Base-by-base conservation (phyloP, 495 filamentous ascomycete genomes). In the Xeromyces bisporus region DNA sequence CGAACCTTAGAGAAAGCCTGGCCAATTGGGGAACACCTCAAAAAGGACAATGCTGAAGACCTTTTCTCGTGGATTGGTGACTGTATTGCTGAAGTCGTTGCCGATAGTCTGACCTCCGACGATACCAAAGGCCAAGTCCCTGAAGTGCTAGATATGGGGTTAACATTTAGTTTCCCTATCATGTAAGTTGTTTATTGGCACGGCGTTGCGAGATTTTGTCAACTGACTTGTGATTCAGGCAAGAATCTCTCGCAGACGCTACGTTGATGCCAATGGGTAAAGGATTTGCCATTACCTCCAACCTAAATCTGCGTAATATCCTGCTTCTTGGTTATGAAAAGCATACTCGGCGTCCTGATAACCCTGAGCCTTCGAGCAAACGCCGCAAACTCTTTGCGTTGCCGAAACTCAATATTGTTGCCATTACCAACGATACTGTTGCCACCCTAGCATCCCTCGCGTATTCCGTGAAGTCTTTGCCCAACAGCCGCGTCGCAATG, bases 91-190 rank as follows among this genome's bases (percentile, higher is more conserved):
- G 64, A 80, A 34, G 76, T 86, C 9, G 73, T 91, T 8, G 58
- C 58, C 2, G 63, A 58, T 32, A 66, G 61, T 31, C 39, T 70
- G 15, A 51, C 47, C 2, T 60, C 54, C 11, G 57, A 61, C 31
- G 53, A 50, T 7, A 62, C 59, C 9, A 51, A 48, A 29, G 51
- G 54, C 21, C 46, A 55, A 25, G 43, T 68, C 17, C 58, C 59
- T 5, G 57, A 67, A 18, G 70, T 71, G 42, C 43, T 87, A 28
- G 69, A 77, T 23, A 67, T 86, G 59, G 82, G 82, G 2, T 77
- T 91, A 24, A 83, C 82, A 9, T 91, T 86, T 49, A 81, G 75
- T 55, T 91, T 91, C 41, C 80, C 82, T 8, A 84, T 87, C 56
- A 69, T 73, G 80, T 85, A 62, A 52, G 64, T 40, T 26, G n/a